phyloP scores from a whole-genome alignment of 129 eudicot species.

The Centaurea solstitialis region DNA sequence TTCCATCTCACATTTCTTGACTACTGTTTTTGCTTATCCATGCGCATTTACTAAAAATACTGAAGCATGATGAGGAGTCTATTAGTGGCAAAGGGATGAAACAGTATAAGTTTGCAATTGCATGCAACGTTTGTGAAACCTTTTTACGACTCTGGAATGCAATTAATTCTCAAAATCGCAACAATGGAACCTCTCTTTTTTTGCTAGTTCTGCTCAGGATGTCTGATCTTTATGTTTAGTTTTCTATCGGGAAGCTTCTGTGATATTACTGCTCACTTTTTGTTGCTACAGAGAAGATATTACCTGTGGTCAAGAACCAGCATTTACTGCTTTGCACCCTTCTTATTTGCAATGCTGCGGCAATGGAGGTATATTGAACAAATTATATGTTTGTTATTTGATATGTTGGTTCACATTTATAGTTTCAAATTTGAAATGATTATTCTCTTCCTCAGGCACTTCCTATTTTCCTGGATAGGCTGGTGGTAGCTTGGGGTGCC shows the following conservation, averaged over 20 bases:
- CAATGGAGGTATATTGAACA: slow-evolving; percentile 78
- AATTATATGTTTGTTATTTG: not conserved
- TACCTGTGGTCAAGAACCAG: slow-evolving; percentile 87
- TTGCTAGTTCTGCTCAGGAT: not conserved
- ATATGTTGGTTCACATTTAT: not conserved
- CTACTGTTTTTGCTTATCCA: too few relatives aligned
- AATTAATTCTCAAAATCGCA: not conserved
- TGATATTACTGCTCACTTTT: not conserved
- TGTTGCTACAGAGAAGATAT: slow-evolving; percentile 65
- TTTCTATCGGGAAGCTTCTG: not conserved
- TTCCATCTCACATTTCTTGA: too few relatives aligned
- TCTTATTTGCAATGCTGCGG: slow-evolving; percentile 96
- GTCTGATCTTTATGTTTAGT: not conserved
- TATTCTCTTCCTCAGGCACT: slow-evolving; percentile 66
- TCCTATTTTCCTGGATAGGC: slow-evolving; percentile 84
- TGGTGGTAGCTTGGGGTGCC: slow-evolving; percentile 92
- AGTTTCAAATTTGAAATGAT: not conserved
- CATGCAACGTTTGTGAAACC: not conserved
- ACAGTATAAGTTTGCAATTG: too few relatives aligned
- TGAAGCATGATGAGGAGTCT: too few relatives aligned
- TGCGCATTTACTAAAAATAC: too few relatives aligned
- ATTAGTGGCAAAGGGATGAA: too few relatives aligned
- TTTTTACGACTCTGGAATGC: not conserved
- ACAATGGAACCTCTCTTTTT: not conserved
- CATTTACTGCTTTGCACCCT: slow-evolving; percentile 89